Evolutionary conservation across 768 basidiomycete species (phyloP), one percentile per base, ranked within the genome.

Genomic region (Cystobasidium ongulense): DNA sequence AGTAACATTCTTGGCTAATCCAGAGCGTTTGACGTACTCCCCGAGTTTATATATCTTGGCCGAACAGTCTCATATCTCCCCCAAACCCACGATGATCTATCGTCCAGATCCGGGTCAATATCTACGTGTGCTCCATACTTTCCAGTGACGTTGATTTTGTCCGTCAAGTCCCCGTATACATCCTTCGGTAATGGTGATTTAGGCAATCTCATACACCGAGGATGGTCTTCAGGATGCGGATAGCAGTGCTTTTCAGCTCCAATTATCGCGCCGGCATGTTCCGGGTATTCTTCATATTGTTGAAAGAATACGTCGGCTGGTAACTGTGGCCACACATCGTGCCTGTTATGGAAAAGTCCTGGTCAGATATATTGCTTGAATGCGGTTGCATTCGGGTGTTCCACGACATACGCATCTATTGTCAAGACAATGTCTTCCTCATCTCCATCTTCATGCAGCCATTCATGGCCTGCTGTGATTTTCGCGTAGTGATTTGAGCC

Each of bases 181-280:
- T 64, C 38, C 21, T 39, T 39, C 3, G 36, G 38, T 23, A 64
- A 41, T 15, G 63, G 63, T 25, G 63, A 64, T 64, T 64, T 10
- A 11, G 63, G 63, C 17, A 64, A 46, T 17, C 43, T 27, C 43
- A 46, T 46, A 29, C 63, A 64, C 39, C 63, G 63, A 27, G 38
- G 63, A 29, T 64, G 63, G n/a, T 39, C 17, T 39, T 39, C 43
- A 2, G 63, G 63, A 46, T 46, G 38, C 10, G 63, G 63, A 17
- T 46, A 64, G 63, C 63, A 64, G 38, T 39, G 38, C 43, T 64
- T 64, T 46, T 64, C 38, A 7, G 63, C 63, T 39, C 63, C 63
- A 36, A 46, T 46, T 4, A 64, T 39, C 2, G 43, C 38, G 21
- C 63, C 63, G 17, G 63, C 17, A 25, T 36, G 25, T 64, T 64